phyloP scores from a whole-genome alignment of 768 basidiomycete genomes.

The Pleurotus salmoneostramineus region DNA sequence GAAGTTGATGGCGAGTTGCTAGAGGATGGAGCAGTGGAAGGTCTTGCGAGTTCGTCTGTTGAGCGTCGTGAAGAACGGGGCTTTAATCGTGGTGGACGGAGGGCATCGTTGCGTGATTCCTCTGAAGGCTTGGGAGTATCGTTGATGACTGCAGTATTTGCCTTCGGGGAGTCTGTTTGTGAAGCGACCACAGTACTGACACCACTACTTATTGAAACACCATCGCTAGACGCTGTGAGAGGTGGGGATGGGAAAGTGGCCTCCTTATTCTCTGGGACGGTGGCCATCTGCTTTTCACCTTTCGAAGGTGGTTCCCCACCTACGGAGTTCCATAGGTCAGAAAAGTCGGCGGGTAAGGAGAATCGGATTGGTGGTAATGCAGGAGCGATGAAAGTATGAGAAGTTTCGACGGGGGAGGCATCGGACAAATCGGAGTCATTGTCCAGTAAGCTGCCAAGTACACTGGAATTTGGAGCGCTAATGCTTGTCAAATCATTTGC shows the following conservation, averaged over 20 bases:
- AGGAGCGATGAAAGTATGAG: slow-evolving; percentile 80
- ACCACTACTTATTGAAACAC: slow-evolving; percentile 22
- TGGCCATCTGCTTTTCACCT: slow-evolving; percentile 35
- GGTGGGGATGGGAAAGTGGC: slow-evolving; percentile 27
- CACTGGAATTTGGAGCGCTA: slow-evolving; percentile 18
- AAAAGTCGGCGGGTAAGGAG: slow-evolving; percentile 83
- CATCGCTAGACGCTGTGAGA: slow-evolving; percentile 23
- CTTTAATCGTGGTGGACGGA: background rate
- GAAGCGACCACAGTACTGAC: slow-evolving; percentile 15
- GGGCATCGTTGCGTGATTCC: background rate
- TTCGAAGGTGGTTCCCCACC: slow-evolving; percentile 45
- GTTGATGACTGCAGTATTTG: background rate
- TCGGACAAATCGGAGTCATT: slow-evolving; percentile 44
- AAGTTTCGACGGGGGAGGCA: slow-evolving; percentile 63
- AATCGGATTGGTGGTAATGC: slow-evolving; percentile 90
- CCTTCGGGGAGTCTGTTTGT: background rate
- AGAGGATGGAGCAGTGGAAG: background rate
- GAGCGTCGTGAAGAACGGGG: background rate
- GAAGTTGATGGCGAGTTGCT: slow-evolving; percentile 28
- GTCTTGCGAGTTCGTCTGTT: background rate
- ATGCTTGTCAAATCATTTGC: background rate
- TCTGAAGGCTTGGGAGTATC: background rate
- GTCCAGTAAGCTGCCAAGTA: slow-evolving; percentile 27
- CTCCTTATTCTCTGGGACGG: slow-evolving; percentile 30
- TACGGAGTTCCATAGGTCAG: slow-evolving; percentile 61